Percentiles rank a stretch among this genome's conserved stretches.
Evolutionary conservation across 129 eudicot species (phyloP).

Genomic region (Flaveria sonorensis): DNA sequence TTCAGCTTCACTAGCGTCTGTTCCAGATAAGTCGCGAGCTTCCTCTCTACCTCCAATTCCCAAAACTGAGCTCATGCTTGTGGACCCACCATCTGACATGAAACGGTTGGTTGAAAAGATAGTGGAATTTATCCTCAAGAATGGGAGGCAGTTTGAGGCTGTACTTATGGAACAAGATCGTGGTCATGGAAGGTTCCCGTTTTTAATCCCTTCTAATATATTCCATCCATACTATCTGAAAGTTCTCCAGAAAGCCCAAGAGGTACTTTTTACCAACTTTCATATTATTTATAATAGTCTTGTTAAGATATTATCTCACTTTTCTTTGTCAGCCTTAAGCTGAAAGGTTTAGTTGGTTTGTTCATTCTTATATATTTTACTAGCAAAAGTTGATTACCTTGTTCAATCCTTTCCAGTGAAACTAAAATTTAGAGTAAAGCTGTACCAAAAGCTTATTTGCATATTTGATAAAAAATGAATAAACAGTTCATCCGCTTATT

Average conservation of each 20-base stretch:
- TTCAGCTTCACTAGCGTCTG: constrained; percentile 41
- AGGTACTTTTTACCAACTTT: constrained; percentile 47
- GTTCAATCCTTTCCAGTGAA: not conserved
- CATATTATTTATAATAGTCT: not conserved
- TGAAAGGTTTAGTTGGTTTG: not conserved
- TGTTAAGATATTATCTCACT: not conserved
- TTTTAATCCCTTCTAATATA: constrained; percentile 76
- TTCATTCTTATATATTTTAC: not conserved
- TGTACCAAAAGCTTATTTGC: not conserved
- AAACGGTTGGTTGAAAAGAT: constrained; percentile 74
- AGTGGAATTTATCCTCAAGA: constrained; percentile 72
- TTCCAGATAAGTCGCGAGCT: constrained; percentile 42
- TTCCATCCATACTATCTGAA: constrained; percentile 79
- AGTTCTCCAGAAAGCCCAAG: constrained; percentile 70
- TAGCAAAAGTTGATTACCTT: not conserved
- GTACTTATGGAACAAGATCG: constrained; percentile 85
- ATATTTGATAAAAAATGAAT: not conserved
- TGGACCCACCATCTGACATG: constrained; percentile 88
- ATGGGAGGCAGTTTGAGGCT: constrained; percentile 91
- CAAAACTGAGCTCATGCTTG: constrained; percentile 45
- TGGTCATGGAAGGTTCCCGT: constrained; percentile 80
- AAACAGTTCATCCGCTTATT: not conserved
- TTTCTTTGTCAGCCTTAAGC: not conserved
- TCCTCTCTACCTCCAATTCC: constrained; percentile 46
- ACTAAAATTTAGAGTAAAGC: not conserved